Evolutionary conservation across 2,329 filamentous ascomycete genomes (phyloP).

Genomic region (Talaromyces piceae): DNA sequence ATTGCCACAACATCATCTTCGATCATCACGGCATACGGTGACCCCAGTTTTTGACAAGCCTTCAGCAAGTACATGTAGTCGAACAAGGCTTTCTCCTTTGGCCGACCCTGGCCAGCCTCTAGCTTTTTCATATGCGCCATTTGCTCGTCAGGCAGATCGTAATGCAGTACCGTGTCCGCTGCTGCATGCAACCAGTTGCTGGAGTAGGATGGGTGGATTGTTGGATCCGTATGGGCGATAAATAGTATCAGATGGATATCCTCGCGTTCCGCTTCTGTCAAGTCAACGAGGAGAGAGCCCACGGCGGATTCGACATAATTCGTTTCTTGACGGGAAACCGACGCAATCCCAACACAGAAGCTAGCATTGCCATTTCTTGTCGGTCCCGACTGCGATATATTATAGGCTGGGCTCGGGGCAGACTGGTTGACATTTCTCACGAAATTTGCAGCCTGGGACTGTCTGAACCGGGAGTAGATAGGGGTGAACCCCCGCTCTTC

Average conservation of each 20-base stretch:
- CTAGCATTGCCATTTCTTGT: not conserved
- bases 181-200: not conserved
- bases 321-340: not conserved
- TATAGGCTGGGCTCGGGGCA: not conserved
- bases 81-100: not conserved
- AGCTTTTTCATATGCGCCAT: not conserved
- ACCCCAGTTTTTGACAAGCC: not conserved
- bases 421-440: not conserved
- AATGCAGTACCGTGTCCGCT: not conserved
- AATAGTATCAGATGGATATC: not conserved
- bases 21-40: not conserved
- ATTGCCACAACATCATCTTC: constrained; percentile 1
- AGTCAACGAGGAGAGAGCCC: not conserved
- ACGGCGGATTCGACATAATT: not conserved
- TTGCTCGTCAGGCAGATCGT: not conserved
- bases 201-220: not conserved
- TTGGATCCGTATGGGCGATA: not conserved
- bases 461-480: constrained; percentile 15
- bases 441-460: not conserved
- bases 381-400: not conserved
- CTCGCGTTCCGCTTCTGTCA: not conserved
- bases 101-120: not conserved
- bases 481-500: constrained; percentile 19
- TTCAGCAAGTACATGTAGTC: constrained; percentile 1
- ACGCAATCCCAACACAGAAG: constrained; percentile 1